Conservation (phyloP, 345 rosid species). For the Dipteronia sinensis region DNA sequence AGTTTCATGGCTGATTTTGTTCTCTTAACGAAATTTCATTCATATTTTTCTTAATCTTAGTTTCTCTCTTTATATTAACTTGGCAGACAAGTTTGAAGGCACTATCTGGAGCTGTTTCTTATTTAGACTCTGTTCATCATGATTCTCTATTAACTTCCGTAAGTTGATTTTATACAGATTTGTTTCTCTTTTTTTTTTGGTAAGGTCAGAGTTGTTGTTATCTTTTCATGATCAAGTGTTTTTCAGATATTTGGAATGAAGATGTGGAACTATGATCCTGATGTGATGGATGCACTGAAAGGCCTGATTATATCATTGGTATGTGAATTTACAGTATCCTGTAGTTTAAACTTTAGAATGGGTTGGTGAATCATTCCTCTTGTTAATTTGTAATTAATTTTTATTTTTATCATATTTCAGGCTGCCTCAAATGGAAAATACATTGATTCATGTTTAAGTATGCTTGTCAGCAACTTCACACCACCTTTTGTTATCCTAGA, state of each 20-base stretch:
- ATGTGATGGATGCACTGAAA: slow-evolving; percentile 71
- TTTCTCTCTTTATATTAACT: slow-evolving; percentile 9
- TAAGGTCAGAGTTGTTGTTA: slow-evolving; percentile 2
- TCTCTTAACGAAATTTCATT: neutral
- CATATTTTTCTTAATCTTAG: neutral
- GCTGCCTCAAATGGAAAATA: slow-evolving; percentile 73
- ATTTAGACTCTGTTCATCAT: slow-evolving; percentile 59
- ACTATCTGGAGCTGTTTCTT: slow-evolving; percentile 69
- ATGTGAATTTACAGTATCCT: slow-evolving; percentile 22
- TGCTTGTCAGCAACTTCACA: slow-evolving; percentile 69
- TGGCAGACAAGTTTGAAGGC: slow-evolving; percentile 68
- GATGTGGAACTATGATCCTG: slow-evolving; percentile 68
- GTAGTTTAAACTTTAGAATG: neutral
- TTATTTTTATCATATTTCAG: slow-evolving; percentile 35
- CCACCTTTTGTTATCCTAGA: slow-evolving; percentile 52
- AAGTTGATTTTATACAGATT: slow-evolving; percentile 30
- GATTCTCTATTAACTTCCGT: slow-evolving; percentile 64
- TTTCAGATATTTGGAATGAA: slow-evolving; percentile 71
- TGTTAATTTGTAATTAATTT: neutral
- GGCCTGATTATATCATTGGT: slow-evolving; percentile 71
- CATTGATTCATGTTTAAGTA: slow-evolving; percentile 61
- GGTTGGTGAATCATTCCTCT: neutral
- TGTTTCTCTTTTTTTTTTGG: neutral
- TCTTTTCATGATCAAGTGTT: slow-evolving; percentile 12
- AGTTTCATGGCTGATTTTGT: neutral